Percentiles rank a stretch among this genome's conserved stretches.
Evolutionary conservation across 176 grass and related monocot genomes (phyloP).

Genomic region (Aegilops longissima): DNA sequence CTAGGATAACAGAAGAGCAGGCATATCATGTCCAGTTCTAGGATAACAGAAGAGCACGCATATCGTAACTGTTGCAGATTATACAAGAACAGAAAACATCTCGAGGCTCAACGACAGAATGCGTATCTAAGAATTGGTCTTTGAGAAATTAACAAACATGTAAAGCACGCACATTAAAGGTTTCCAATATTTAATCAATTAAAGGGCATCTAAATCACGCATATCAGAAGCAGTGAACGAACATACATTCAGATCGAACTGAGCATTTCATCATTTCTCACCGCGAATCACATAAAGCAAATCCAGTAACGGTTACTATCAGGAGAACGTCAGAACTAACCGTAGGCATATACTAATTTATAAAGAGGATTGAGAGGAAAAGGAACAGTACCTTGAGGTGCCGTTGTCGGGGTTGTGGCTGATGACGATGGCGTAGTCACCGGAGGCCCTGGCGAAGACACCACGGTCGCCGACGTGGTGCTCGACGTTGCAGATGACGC

Average conservation of each 20-base stretch:
- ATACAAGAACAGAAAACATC: too few relatives aligned
- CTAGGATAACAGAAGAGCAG: not conserved
- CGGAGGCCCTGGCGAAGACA: constrained; percentile 68
- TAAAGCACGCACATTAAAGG: not conserved
- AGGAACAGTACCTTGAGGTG: constrained; percentile 47
- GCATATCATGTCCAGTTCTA: too few relatives aligned
- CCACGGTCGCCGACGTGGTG: constrained; percentile 92
- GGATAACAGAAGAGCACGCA: not conserved
- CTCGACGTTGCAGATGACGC: constrained; percentile 92
- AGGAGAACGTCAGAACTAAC: not conserved
- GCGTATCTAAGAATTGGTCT: not conserved
- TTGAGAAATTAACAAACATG: not conserved
- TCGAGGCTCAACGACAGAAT: not conserved
- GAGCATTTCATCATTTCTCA: not conserved
- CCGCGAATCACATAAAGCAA: not conserved
- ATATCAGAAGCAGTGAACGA: not conserved
- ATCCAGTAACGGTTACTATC: not conserved
- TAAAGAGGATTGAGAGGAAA: fast-evolving
- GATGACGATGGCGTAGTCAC: constrained; percentile 92
- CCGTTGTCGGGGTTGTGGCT: constrained; percentile 93
- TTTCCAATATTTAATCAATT: not conserved
- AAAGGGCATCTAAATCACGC: not conserved
- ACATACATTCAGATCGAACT: not conserved
- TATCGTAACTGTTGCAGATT: too few relatives aligned
- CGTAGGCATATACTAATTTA: too few relatives aligned